Conservation (phyloP, 257 asterid genomes). For the Penstemon eatonii region DNA sequence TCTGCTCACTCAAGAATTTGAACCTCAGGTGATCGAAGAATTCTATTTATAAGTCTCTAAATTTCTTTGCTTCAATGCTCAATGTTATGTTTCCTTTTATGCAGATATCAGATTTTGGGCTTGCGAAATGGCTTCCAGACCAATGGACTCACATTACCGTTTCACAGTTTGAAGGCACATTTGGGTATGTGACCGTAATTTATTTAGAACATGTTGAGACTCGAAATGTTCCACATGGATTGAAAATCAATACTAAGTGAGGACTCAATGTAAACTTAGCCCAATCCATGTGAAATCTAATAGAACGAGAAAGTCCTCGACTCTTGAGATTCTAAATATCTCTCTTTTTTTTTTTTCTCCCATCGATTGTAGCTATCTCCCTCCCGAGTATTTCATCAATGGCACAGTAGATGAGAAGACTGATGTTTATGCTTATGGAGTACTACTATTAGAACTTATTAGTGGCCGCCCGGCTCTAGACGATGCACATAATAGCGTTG, state of each 20-base stretch:
- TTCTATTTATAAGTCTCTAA: neutral
- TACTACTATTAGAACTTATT: conserved; percentile 70
- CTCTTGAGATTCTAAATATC: too few relatives aligned
- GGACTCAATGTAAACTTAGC: too few relatives aligned
- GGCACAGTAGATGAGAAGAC: conserved; percentile 95
- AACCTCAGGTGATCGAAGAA: conserved; percentile 60
- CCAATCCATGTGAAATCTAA: too few relatives aligned
- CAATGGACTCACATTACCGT: conserved; percentile 91
- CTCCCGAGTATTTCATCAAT: conserved; percentile 94
- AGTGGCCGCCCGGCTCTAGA: conserved; percentile 95
- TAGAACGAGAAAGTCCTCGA: neutral
- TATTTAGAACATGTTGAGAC: neutral
- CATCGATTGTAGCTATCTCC: conserved; percentile 67
- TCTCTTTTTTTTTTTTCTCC: neutral
- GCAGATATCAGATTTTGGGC: conserved; percentile 96
- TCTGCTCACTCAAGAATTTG: conserved; percentile 75
- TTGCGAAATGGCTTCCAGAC: conserved; percentile 98
- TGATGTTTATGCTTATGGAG: conserved; percentile 93
- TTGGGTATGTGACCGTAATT: conserved; percentile 52
- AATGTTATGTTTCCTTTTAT: conserved; percentile 24
- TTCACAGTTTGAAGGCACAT: conserved; percentile 92
- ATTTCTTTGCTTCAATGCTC: conserved; percentile 21
- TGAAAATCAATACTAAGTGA: too few relatives aligned
- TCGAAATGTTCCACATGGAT: too few relatives aligned
- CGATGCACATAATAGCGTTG: conserved; percentile 66